Conservation (phyloP, 176 grass and related monocot genomes). For the Hsuehochloa calcarea region DNA sequence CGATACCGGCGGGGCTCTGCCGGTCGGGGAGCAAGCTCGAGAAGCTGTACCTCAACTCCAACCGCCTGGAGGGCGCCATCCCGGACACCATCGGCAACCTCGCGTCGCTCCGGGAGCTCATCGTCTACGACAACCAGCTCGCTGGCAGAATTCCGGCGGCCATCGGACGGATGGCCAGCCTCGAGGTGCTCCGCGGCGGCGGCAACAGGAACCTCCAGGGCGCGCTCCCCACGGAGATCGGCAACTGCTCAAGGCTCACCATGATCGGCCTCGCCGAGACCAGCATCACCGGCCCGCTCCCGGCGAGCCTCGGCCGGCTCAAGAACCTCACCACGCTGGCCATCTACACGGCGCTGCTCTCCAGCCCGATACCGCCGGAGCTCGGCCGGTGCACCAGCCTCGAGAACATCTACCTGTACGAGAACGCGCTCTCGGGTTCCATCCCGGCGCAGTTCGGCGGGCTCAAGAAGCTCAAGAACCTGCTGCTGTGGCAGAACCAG, state of each 20-base stretch:
- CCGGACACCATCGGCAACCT: slow-evolving; percentile 63
- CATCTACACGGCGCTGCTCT: slow-evolving; percentile 75
- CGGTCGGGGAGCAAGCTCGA: slow-evolving; percentile 56
- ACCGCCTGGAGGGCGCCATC: slow-evolving; percentile 58
- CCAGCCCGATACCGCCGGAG: slow-evolving; percentile 63
- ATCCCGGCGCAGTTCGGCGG: slow-evolving; percentile 69
- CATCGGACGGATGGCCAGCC: slow-evolving; percentile 40
- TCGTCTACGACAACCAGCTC: slow-evolving; percentile 81
- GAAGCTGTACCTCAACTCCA: slow-evolving; percentile 57
- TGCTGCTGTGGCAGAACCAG: slow-evolving; percentile 79
- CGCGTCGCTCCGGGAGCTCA: slow-evolving; percentile 47
- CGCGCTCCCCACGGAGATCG: slow-evolving; percentile 54
- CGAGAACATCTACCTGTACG: slow-evolving; percentile 78
- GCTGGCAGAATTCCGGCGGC: slow-evolving; percentile 53
- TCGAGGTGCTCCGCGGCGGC: slow-evolving; percentile 63
- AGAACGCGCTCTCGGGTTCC: slow-evolving; percentile 67
- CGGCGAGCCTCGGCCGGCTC: slow-evolving; percentile 48
- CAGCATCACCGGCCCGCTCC: slow-evolving; percentile 63
- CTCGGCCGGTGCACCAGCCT: slow-evolving; percentile 51
- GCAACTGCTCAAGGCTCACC: slow-evolving; percentile 62
- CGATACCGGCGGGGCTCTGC: slow-evolving; percentile 51
- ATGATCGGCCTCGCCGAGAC: slow-evolving; percentile 83
- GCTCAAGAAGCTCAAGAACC: slow-evolving; percentile 56
- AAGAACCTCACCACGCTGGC: slow-evolving; percentile 70
- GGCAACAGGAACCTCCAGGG: slow-evolving; percentile 76